phyloP scores from a whole-genome alignment of 169 alveolate species.

The Neospora caninum region DNA sequence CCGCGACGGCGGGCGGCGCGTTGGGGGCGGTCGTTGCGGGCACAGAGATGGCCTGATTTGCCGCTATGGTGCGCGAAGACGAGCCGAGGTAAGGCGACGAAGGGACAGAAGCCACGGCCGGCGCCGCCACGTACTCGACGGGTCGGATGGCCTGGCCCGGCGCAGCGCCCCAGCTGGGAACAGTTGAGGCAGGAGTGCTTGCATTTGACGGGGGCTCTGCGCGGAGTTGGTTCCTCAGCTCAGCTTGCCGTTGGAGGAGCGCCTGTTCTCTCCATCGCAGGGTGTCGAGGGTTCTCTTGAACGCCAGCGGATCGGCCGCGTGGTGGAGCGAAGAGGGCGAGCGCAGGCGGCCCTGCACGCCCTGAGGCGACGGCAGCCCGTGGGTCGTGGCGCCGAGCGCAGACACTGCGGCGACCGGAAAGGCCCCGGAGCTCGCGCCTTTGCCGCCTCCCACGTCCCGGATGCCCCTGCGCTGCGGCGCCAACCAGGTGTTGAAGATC shows the following conservation, averaged over 20 bases:
- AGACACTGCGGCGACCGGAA: neutral
- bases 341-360: neutral
- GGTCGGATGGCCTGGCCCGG: neutral
- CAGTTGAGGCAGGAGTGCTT: neutral
- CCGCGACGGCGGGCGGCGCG: no score
- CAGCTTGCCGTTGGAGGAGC: neutral
- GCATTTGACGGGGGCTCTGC: neutral
- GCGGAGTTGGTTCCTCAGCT: neutral
- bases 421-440: neutral
- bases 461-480: neutral
- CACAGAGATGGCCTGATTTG: no score
- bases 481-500: slow-evolving; percentile 25
- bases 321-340: neutral
- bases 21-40: no score
- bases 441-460: neutral
- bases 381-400: neutral
- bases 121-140: neutral
- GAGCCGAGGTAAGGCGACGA: neutral
- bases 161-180: neutral
- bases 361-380: neutral
- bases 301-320: neutral
- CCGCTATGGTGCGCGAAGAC: no score
- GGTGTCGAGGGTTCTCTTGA: neutral
- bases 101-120: neutral
- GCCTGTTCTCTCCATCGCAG: neutral